Base-by-base conservation (phyloP, 2,329 filamentous ascomycete genomes). In the Calonectria henricotiae region DNA sequence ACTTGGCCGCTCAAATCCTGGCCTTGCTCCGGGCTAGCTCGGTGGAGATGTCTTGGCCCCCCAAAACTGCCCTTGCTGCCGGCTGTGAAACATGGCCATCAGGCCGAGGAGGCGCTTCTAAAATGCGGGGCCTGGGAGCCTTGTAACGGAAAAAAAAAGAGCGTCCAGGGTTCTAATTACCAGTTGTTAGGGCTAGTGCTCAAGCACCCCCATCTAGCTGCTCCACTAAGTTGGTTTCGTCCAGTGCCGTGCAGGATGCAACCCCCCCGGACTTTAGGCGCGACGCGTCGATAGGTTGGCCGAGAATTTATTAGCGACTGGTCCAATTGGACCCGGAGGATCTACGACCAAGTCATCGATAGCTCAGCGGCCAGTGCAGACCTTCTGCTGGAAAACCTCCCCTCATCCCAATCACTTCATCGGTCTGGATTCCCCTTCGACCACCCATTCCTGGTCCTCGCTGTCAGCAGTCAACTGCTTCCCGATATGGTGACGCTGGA, bases 401-500 rank as follows among this genome's bases (percentile, higher is more conserved):
- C 72, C 72, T 75, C 72, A 73, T 54, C 43, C 43, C 49, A 46
- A 63, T 51, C 51, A 27, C 46, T 51, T 47, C 54, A 51, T 60
- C 55, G 61, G 62, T 27, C 67, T 41, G 62, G 69, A 62, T 69
- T 69, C 69, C 65, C 37, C 35, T 30, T 58, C 47, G 32, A 64
- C 58, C 49, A 47, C 20, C 49, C 37, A 30, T 65, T 65, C 58
- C 69, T 63, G 62, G 67, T 62, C 67, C 37, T 69, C 35, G 69
- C 69, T 72, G 70, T 65, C 65, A 71, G 71, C 63, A 55, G 68
- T 39, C 51, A 43, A 49, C 55, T 54, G 71, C 75, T 67, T 43
- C 76, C 66, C 62, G 72, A 71, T 65, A 79, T 78, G 73, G 71
- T 76, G 65, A 79, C 78, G 69, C 75, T 80, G 69, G 77, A 79